Evolutionary conservation across 2,329 filamentous ascomycete species (phyloP), one percentile per base, ranked within the genome.

Genomic region (Xylariales sp.): DNA sequence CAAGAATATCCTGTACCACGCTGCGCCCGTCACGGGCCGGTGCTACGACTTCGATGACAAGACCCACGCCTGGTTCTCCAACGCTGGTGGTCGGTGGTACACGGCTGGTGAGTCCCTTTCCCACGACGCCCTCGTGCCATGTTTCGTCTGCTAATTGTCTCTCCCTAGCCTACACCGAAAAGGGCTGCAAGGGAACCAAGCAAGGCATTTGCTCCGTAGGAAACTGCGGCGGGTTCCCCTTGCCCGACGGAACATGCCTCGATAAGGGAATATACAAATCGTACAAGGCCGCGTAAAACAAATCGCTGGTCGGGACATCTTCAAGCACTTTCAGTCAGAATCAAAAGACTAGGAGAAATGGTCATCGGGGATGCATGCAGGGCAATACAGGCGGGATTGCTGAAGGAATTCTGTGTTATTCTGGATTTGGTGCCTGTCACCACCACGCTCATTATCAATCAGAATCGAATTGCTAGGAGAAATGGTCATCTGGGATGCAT

Each of bases 31-130:
- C 31, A n/a, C 31, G 8, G 31, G 31, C 14, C 11, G 15, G 14
- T 32, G 31, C 31, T 32, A 32, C 31, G 15, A 32, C 14, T 15
- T 32, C 7, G 31, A 32, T 14, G 31, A 32, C 31, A 32, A 32
- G 31, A 32, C 31, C 14, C 9, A 14, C 31, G 11, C 31, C 31
- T 32, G 7, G 9, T 32, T 32, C 15, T 32, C 11, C 14, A 32
- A 32, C 31, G 15, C 11, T 18, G 31, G 31, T 7, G 31, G 31
- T 27, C 24, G 24, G n/a, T 27, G 24, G 24, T 27, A 8, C 24
- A 8, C 24, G 24, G n/a, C 24, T 8, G 24, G 24, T 27, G n/a
- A 8, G 24, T 27, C 7, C n/a, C 24, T 8, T 27, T 27, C 24
- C 7, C 24, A 27, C 7, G 7, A 27, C 24, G 7, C 8, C 24